phyloP scores from a whole-genome alignment of 306 rosid species.

The Fagus crenata region DNA sequence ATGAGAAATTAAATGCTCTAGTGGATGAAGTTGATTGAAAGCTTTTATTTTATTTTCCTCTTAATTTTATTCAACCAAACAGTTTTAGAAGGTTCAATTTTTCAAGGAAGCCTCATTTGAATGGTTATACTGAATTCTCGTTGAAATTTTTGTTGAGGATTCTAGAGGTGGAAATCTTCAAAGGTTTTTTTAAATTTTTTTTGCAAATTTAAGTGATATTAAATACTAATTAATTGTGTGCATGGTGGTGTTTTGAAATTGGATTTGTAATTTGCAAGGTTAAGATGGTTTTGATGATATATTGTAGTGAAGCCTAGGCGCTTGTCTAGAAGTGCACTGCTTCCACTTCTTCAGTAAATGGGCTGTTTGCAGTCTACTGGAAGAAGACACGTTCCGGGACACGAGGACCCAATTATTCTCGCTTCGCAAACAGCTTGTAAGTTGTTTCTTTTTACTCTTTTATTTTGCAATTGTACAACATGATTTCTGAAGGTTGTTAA shows the following conservation, averaged over 20 bases:
- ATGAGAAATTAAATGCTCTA: background rate
- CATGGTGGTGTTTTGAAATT: slow-evolving; percentile 31
- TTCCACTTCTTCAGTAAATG: slow-evolving; percentile 50
- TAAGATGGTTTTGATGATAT: slow-evolving; percentile 47
- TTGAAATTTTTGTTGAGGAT: background rate
- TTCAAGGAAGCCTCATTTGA: background rate
- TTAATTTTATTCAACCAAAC: no score
- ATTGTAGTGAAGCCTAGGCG: slow-evolving; percentile 47
- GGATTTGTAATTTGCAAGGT: slow-evolving; percentile 41
- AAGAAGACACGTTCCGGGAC: slow-evolving; percentile 40
- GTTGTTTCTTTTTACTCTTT: slow-evolving; percentile 26
- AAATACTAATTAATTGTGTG: slow-evolving; percentile 11
- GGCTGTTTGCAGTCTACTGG: slow-evolving; percentile 72
- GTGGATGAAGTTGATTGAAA: background rate
- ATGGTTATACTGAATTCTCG: background rate
- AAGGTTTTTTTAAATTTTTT: background rate
- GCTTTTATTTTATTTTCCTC: no score
- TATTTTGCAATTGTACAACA: background rate
- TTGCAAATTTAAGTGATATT: slow-evolving; percentile 11
- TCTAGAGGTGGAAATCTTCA: background rate
- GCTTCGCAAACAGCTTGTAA: slow-evolving; percentile 87
- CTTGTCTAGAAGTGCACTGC: slow-evolving; percentile 26
- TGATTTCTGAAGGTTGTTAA: background rate
- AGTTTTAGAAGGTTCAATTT: background rate
- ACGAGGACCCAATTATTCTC: slow-evolving; percentile 61